Evolutionary conservation across 2,329 filamentous ascomycete species (phyloP), one percentile per base, ranked within the genome.

Genomic region (Aspergillus proliferans): DNA sequence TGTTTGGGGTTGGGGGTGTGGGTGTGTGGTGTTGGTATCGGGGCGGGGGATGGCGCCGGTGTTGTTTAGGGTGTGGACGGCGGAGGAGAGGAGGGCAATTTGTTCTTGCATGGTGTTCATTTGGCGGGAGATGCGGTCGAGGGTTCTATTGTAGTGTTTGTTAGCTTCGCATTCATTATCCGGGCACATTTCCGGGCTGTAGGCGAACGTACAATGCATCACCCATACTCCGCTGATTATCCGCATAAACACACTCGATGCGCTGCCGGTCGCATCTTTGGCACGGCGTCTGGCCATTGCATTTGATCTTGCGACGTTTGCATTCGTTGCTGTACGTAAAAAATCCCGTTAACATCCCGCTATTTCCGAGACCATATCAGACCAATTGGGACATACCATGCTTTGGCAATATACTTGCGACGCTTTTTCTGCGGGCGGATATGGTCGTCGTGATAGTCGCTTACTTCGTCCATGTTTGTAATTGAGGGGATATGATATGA

Each of bases 41-140:
- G 28, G 10, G 33, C 19, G n/a, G 12, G 41, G 3, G 19, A 8
- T 52, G 33, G 38, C 22, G 43, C 53, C 52, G 42, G 50, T 48
- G 71, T 72, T 45, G 58, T 85, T 83, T 40, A 94, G 74, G 33
- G 78, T 72, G 59, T 79, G 85, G 59, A 96, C 76, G 56, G 80
- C 86, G 48, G 83, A 81, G 59, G 84, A 87, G 39, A 96, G 77
- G 52, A 79, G 77, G 43, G 86, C 81, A 58, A 96, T 86, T 67
- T 95, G 89, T 47, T 91, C 85, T 43, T 68, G 63, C 63, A 68
- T 66, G 2, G 55, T 56, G 18, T 44, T 57, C 58, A 68, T 65
- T 45, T 67, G 63, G 1, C 58, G 55, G 28, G 64, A 59, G 1
- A 68, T 52, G 22, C 48, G 57, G 28, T 62, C 58, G 8, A 66